Percentiles rank a stretch among this genome's conserved stretches.
Conservation (phyloP, 2,329 filamentous ascomycete genomes). For the Hypoxylon sp. region DNA sequence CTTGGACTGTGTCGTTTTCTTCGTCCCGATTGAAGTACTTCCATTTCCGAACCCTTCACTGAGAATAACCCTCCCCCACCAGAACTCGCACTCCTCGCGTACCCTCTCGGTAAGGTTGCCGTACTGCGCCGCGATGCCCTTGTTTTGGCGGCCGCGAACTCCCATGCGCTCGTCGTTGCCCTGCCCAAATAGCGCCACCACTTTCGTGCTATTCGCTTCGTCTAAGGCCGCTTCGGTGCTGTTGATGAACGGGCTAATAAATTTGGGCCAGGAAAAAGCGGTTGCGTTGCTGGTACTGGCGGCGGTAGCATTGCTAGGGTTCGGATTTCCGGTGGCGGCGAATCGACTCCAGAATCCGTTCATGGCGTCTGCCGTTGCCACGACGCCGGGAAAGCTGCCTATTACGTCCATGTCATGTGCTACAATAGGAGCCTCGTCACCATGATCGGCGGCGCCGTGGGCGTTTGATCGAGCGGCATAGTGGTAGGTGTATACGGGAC, state of each 20-base stretch:
- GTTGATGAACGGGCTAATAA: constrained; percentile 51
- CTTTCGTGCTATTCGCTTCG: constrained; percentile 42
- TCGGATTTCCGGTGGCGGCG: constrained; percentile 45
- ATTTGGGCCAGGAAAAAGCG: constrained; percentile 53
- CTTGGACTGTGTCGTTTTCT: not conserved
- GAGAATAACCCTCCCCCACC: constrained; percentile 64
- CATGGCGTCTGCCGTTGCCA: constrained; percentile 53
- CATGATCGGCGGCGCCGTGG: constrained; percentile 56
- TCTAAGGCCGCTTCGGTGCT: constrained; percentile 10
- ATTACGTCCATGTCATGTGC: constrained; percentile 53
- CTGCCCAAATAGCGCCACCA: constrained; percentile 64
- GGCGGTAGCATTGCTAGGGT: constrained; percentile 17
- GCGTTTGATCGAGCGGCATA: constrained; percentile 59
- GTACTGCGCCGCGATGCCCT: constrained; percentile 56
- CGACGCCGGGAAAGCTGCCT: constrained; percentile 49
- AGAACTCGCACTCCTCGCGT: constrained; percentile 63
- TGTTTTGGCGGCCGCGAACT: constrained; percentile 43
- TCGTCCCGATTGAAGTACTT: constrained; percentile 11
- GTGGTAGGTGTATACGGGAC: constrained; percentile 64
- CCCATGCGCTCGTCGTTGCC: constrained; percentile 64
- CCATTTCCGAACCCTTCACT: constrained; percentile 55
- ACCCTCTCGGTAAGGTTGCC: constrained; percentile 55
- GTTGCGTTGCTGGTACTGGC: constrained; percentile 28
- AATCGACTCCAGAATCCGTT: constrained; percentile 54
- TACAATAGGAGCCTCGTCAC: constrained; percentile 55